Conservation (phyloP, 345 rosid species). For the Arabis hirsuta region DNA sequence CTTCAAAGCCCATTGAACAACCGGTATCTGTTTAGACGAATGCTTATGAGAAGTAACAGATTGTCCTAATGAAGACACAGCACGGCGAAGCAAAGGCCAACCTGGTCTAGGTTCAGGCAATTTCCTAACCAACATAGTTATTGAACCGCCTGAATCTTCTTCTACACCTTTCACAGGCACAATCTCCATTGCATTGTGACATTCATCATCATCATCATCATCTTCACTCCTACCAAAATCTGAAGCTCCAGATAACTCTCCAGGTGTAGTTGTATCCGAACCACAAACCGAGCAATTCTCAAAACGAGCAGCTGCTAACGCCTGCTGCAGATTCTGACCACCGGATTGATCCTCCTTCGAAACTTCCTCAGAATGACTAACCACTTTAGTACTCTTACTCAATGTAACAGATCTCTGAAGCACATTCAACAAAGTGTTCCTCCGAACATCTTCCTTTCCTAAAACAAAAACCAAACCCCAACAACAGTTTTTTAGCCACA, state of each 20-base stretch:
- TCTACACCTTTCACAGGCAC: constrained; percentile 54
- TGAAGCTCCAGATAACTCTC: constrained; percentile 17
- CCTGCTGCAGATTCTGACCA: constrained; percentile 51
- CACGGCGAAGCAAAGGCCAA: constrained; percentile 80
- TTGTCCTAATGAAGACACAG: constrained; percentile 42
- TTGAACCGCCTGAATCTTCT: constrained; percentile 46
- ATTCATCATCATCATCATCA: constrained; percentile 37
- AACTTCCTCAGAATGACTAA: constrained; percentile 40
- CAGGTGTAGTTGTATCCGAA: constrained; percentile 27
- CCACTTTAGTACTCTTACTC: constrained; percentile 54
- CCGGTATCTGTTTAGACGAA: constrained; percentile 59
- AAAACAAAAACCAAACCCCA: constrained; percentile 24
- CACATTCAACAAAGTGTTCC: constrained; percentile 55
- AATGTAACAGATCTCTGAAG: constrained; percentile 59
- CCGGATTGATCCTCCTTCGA: constrained; percentile 28
- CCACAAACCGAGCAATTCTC: constrained; percentile 70
- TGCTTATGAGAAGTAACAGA: constrained; percentile 44
- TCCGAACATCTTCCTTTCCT: constrained; percentile 57
- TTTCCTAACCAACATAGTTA: constrained; percentile 49
- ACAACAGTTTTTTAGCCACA: background rate
- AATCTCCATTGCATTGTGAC: constrained; percentile 56
- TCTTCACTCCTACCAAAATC: constrained; percentile 21
- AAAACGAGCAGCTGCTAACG: constrained; percentile 47
- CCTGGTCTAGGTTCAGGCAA: constrained; percentile 73
- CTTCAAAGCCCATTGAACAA: constrained; percentile 70